Conservation (phyloP, 495 filamentous ascomycete species). For the Penicillium nucicola region DNA sequence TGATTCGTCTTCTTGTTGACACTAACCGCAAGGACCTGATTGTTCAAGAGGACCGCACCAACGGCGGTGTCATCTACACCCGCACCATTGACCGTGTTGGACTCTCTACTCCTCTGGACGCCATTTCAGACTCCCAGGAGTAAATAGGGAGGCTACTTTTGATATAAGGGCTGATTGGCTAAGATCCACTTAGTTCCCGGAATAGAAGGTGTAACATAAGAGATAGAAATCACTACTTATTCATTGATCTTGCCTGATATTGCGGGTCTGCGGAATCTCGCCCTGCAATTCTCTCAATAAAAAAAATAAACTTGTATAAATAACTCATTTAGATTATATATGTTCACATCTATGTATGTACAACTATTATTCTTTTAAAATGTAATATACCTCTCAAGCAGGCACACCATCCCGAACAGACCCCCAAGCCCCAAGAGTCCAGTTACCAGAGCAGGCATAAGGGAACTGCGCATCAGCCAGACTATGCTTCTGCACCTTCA, state of each 20-base stretch:
- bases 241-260: no score
- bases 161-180: no score
- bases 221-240: neutral
- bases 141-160: neutral
- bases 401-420: slow-evolving; percentile 19
- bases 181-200: no score
- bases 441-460: slow-evolving; percentile 44
- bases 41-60: slow-evolving; percentile 31
- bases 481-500: slow-evolving; percentile 46
- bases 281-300: no score
- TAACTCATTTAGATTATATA: no score
- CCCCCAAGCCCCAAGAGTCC: slow-evolving; percentile 13
- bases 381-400: neutral
- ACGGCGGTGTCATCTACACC: slow-evolving; percentile 31
- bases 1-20: slow-evolving; percentile 41
- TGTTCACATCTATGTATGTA: no score
- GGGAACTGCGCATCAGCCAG: slow-evolving; percentile 46
- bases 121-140: neutral
- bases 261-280: no score
- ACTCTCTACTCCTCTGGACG: slow-evolving; percentile 26
- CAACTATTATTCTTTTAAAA: no score
- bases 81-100: slow-evolving; percentile 35
- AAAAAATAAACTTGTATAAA: no score
- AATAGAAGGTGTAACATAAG: neutral
- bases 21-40: slow-evolving; percentile 39